Percentiles rank a stretch among this genome's conserved stretches.
Conservation (phyloP, 345 rosid species). For the Cochlearia excelsa region DNA sequence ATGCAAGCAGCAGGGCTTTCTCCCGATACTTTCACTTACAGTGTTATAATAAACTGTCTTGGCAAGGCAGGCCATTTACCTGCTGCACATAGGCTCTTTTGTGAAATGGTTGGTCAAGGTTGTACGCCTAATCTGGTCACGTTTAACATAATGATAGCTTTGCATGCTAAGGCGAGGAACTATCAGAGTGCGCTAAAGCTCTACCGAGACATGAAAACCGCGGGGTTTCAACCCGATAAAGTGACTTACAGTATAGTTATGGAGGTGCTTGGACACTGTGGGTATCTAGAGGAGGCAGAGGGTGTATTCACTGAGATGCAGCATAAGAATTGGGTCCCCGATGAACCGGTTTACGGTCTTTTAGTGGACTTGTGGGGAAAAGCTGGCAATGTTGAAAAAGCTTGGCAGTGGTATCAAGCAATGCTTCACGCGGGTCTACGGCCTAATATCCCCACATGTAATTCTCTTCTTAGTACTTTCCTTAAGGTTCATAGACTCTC, state of each 20-base stretch:
- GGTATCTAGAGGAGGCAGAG: conserved; percentile 84
- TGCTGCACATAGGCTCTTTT: conserved; percentile 72
- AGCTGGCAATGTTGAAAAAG: conserved; percentile 78
- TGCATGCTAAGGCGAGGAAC: conserved; percentile 92
- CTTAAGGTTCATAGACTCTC: conserved; percentile 59
- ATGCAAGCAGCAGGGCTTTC: conserved; percentile 84
- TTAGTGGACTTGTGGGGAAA: conserved; percentile 94
- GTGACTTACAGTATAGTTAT: conserved; percentile 88
- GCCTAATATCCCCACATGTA: conserved; percentile 96
- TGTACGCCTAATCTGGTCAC: conserved; percentile 84
- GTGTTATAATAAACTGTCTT: conserved; percentile 93
- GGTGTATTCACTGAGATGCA: conserved; percentile 75
- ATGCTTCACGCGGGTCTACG: conserved; percentile 74
- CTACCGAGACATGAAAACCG: conserved; percentile 74
- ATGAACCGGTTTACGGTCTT: conserved; percentile 91
- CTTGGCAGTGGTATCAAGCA: conserved; percentile 77
- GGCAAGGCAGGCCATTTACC: conserved; percentile 89
- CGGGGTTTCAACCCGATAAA: conserved; percentile 87
- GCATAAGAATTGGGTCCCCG: conserved; percentile 77
- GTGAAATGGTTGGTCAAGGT: conserved; percentile 84
- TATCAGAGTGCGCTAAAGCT: conserved; percentile 69
- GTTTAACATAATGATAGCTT: conserved; percentile 78
- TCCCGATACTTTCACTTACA: conserved; percentile 88
- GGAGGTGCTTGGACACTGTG: conserved; percentile 96
- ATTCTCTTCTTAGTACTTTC: conserved; percentile 88